Conservation (phyloP, 768 basidiomycete genomes). For the Crepidotus variabilis region DNA sequence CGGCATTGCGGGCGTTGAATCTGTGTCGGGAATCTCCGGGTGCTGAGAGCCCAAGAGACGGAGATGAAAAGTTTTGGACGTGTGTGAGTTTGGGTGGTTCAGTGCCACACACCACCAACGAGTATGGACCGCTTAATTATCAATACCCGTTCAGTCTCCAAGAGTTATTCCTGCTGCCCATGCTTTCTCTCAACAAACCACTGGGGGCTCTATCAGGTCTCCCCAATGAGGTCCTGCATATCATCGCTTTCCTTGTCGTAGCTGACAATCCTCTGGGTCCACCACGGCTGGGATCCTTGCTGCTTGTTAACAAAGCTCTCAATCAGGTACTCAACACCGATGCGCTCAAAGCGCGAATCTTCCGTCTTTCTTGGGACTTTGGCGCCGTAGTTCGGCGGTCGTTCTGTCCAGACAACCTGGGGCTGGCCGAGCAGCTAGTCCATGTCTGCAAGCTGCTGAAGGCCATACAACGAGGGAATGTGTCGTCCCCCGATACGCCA, state of each 20-base stretch:
- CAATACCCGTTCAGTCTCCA: not conserved
- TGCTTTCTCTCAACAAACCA: conserved; percentile 11
- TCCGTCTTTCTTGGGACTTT: conserved; percentile 52
- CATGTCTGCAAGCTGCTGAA: conserved; percentile 35
- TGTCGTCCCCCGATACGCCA: not conserved
- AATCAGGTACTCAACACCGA: conserved; percentile 31
- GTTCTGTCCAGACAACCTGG: conserved; percentile 29
- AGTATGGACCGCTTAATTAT: not conserved
- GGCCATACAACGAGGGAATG: conserved; percentile 14
- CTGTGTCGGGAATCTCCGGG: not conserved
- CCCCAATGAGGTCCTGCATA: conserved; percentile 46
- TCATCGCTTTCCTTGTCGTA: conserved; percentile 48
- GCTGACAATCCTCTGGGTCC: conserved; percentile 38
- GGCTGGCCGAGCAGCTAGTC: conserved; percentile 32
- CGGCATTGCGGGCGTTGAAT: conserved; percentile 1
- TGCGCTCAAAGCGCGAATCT: conserved; percentile 51
- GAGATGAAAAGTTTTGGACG: not conserved
- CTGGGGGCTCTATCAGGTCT: conserved; percentile 17
- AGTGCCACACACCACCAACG: not conserved
- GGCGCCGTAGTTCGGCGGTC: conserved; percentile 47
- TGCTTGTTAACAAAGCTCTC: conserved; percentile 29
- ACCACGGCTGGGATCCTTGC: conserved; percentile 41
- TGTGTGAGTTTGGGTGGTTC: not conserved
- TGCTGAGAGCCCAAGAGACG: not conserved
- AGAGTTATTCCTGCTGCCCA: not conserved